Evolutionary conservation across 1,284 basidiomycete species (phyloP), one percentile per base, ranked within the genome.

Genomic region (Pyrrhoderma noxium): DNA sequence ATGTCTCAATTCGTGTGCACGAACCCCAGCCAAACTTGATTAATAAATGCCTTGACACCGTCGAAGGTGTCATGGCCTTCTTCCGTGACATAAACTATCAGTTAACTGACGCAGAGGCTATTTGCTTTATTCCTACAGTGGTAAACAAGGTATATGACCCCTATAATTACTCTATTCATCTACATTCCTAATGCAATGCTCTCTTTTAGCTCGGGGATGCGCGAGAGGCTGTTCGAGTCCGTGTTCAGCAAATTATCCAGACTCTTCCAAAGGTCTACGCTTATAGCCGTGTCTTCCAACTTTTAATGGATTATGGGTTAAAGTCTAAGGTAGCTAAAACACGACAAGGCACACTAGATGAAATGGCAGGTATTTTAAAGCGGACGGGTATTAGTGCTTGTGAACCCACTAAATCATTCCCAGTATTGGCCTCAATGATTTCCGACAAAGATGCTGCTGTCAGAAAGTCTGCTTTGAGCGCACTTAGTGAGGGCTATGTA

Each of bases 21-120:
- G 91, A 96, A 65, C 90, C 94, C 52, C 95, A 96, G 65, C 93
- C 95, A 4, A 96, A 93, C 63, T 73, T 98, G 21, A 78, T 87
- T 8, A 81, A 90, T 45, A 91, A 89, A 65, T 94, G 92, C 62
- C 70, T 99, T 57, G 96, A 99, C 56, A 80, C 93, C 22, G 75
- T 95, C 21, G 88, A 91, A 57, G 76, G 85, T 22, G 76, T 97
- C 14, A 64, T 97, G 18, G 74, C 80, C 34, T 91, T 85, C 64
- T 73, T 87, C 61, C 81, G 81, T 54, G 76, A 67, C 60, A 73
- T 78, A 38, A 82, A 85, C 56, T 88, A 92, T 64, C 85, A 94
- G 60, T 72, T 99, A 51, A 82, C 81, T 3, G 96, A 99, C 57
- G 74, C 80, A 34, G 96, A 99, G 65, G 93, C 92, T 0, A 68